Evolutionary conservation across 371 early-diverging fungal species (phyloP).

Genomic region (Chytridium lagenaria): DNA sequence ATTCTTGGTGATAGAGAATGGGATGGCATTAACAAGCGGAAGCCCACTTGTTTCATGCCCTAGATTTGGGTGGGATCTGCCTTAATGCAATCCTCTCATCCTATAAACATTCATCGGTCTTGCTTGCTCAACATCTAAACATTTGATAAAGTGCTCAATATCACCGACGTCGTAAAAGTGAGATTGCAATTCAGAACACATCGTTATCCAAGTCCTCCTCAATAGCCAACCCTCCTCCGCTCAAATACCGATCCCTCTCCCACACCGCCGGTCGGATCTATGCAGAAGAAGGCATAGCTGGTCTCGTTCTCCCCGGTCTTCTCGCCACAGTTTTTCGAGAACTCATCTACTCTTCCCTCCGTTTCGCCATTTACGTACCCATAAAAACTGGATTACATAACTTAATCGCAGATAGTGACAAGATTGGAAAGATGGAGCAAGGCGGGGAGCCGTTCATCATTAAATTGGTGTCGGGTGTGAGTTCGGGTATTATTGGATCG

Average conservation of each 20-base stretch:
- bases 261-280: constrained; percentile 12
- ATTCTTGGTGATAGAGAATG: too few relatives aligned
- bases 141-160: not conserved
- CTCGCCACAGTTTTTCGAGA: constrained; percentile 55
- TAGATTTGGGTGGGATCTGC: too few relatives aligned
- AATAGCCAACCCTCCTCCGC: not conserved
- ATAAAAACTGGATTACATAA: constrained; percentile 46
- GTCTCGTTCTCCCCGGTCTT: constrained; percentile 48
- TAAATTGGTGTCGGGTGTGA: constrained; percentile 52
- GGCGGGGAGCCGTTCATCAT: constrained; percentile 40
- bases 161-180: not conserved
- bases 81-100: too few relatives aligned
- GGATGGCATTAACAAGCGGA: too few relatives aligned
- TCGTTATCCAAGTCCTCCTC: not conserved
- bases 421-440: not conserved
- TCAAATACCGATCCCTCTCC: constrained; percentile 5
- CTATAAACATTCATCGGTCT: too few relatives aligned
- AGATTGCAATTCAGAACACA: not conserved
- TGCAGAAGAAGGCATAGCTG: constrained; percentile 16
- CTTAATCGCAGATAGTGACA: not conserved
- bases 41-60: too few relatives aligned
- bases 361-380: constrained; percentile 59
- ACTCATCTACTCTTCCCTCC: constrained; percentile 54
- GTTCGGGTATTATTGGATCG: constrained; percentile 53
- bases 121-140: too few relatives aligned